Evolutionary conservation across 1,139 yeast species (phyloP), one percentile per base, ranked within the genome.

Genomic region (Yamadazyma buinensis): DNA sequence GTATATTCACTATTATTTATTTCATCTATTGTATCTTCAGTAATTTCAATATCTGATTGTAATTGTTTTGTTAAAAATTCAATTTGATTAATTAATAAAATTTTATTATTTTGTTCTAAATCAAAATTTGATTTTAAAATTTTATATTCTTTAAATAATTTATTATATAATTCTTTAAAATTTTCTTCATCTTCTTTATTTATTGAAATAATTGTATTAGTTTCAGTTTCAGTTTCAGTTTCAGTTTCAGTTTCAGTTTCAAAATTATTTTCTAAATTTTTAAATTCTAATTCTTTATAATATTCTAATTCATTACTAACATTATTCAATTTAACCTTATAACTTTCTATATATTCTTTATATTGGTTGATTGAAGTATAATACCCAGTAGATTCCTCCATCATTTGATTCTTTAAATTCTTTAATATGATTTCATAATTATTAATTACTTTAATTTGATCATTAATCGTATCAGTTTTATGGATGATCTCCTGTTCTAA

Each of bases 41-140:
- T 11, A 11, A 18, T 9, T 11, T 27, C 7, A 9, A 17, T 19
- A 27, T 29, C 25, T 3, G 15, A 10, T 25, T 58, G 59, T 39
- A 63, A 65, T 43, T 70, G 67, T 37, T 61, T 62, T 28, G 72
- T 61, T 42, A 75, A 57, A 46, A 57, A 59, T 47, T 76, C 82
- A 29, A 76, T 61, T 54, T 76, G 80, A 45, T 75, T 80, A 39
- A 76, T 72, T 34, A 76, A 65, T 28, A 72, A 61, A 41, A 72
- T 54, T 43, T 75, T 75, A 36, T 75, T 71, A 42, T 70, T 75
- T 40, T 66, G 64, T 48, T 72, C 76, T 23, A 76, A 55, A 52
- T 59, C 74, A 46, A 46, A 72, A 48, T 64, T 65, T 48, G 64
- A 67, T 52, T 57, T 64, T 36, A 58, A 63, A 15, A 60, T 61